A percentile compares a stretch with the other conserved stretches of the same genome.
Evolutionary conservation across 352 stramenopile species (phyloP).

Genomic region (Globisporangium splendens): DNA sequence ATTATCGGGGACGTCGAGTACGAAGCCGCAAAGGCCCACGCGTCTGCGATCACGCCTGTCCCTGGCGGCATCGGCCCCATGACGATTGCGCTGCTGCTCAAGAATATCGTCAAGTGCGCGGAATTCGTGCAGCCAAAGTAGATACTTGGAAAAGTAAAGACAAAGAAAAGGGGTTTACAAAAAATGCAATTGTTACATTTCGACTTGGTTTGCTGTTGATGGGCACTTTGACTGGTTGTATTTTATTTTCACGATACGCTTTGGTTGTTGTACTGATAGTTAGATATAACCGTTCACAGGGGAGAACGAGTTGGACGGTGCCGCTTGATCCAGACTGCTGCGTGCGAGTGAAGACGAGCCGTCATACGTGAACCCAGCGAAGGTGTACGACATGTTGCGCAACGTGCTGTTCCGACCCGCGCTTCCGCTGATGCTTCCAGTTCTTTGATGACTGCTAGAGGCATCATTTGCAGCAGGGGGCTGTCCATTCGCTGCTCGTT

Average conservation of each 20-base stretch:
- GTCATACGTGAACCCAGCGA: slow-evolving; percentile 82
- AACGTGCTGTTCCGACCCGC: slow-evolving; percentile 57
- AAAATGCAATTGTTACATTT: no score
- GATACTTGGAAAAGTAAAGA: neutral
- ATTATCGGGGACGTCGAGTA: slow-evolving; percentile 98
- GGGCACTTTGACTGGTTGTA: neutral
- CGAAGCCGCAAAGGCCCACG: slow-evolving; percentile 75
- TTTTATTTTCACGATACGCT: slow-evolving; percentile 7
- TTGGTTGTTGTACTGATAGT: slow-evolving; percentile 3
- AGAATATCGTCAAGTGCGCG: slow-evolving; percentile 73
- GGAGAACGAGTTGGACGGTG: slow-evolving; percentile 13
- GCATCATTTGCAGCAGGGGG: slow-evolving; percentile 9
- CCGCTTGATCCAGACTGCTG: slow-evolving; percentile 30
- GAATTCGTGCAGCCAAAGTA: slow-evolving; percentile 28
- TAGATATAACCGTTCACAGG: slow-evolving; percentile 24
- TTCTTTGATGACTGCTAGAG: slow-evolving; percentile 10
- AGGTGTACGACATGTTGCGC: slow-evolving; percentile 84
- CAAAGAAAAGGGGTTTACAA: neutral
- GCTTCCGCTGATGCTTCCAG: slow-evolving; percentile 24
- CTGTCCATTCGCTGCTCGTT: slow-evolving; percentile 14
- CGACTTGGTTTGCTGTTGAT: neutral
- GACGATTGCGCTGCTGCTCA: slow-evolving; percentile 95
- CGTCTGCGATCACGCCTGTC: slow-evolving; percentile 96
- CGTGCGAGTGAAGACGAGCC: slow-evolving; percentile 49
- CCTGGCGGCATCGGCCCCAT: slow-evolving; percentile 97